Evolutionary conservation across 2,329 filamentous ascomycete genomes (phyloP).

Genomic region (Teratosphaeriaceae sp.): DNA sequence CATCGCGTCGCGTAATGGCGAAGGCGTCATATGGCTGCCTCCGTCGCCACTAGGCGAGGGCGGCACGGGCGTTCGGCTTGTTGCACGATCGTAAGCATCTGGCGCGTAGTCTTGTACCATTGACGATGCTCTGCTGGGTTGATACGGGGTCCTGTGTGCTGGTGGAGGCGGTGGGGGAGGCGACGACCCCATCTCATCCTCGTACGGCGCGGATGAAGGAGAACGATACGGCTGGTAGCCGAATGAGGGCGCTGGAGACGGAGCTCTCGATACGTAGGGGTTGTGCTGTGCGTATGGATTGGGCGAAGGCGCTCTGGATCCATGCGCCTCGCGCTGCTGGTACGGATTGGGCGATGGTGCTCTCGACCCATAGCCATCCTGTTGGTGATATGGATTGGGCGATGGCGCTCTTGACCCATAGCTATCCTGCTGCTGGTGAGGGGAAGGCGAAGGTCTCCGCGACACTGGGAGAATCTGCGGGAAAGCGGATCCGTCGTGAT

Average conservation of each 20-base stretch:
- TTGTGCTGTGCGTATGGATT: slow-evolving; percentile 18
- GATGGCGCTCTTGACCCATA: slow-evolving; percentile 35
- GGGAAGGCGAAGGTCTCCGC: slow-evolving; percentile 23
- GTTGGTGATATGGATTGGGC: slow-evolving; percentile 21
- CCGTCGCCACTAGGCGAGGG: slow-evolving; percentile 55
- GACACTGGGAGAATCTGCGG: slow-evolving; percentile 23
- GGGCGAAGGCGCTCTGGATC: slow-evolving; percentile 24
- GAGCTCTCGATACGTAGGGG: slow-evolving; percentile 30
- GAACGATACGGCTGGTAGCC: slow-evolving; percentile 25
- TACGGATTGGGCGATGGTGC: background rate
- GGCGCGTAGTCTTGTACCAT: slow-evolving; percentile 27
- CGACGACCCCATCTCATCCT: slow-evolving; percentile 49
- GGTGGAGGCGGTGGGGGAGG: slow-evolving; percentile 83
- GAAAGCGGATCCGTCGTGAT: slow-evolving; percentile 29
- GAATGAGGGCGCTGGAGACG: slow-evolving; percentile 38
- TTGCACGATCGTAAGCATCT: slow-evolving; percentile 43
- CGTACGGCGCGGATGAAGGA: slow-evolving; percentile 15
- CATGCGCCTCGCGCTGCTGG: too few relatives aligned
- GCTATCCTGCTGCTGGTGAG: slow-evolving; percentile 19
- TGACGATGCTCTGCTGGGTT: slow-evolving; percentile 44
- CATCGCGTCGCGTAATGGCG: slow-evolving; percentile 89
- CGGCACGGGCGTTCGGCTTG: slow-evolving; percentile 57
- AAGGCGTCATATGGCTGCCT: slow-evolving; percentile 58
- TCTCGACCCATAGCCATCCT: slow-evolving; percentile 25
- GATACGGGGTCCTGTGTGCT: slow-evolving; percentile 58